Evolutionary conservation across 2,329 filamentous ascomycete genomes (phyloP), one percentile per base, ranked within the genome.

Genomic region (Fusarium sp.): DNA sequence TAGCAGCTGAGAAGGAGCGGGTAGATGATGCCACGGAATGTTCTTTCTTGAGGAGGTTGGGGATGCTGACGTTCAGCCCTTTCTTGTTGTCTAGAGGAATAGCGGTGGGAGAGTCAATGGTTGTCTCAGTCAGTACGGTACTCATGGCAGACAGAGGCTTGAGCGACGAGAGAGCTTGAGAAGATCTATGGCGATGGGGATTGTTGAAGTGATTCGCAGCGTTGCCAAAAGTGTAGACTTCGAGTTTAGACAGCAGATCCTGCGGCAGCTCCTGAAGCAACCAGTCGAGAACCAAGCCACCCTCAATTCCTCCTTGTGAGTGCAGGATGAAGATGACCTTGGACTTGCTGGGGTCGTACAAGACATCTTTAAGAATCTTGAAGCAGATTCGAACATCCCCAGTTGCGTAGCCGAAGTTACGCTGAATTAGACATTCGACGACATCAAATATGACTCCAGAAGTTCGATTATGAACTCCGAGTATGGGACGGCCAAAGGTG

Each of bases 131-230:
- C 25, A 83, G 78, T 10, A 82, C 68, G 0, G 82, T 81, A 12
- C 79, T 77, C 65, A 82, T 76, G 14, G 81, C 80, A 17, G 79
- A 79, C n/a, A 79, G 66, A 1, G 84, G 86, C 20, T 84, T 80
- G 4, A 77, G 76, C 3, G 75, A 68, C 2, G 79, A 69, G 2
- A 84, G 71, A 7, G 76, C 74, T 70, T 90, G 87, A 1, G 86
- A 87, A 2, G 82, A 76, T 12, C 84, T 76, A 67, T 88, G 87
- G 4, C 87, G 85, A 73, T 90, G 88, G 0, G 93, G 94, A 72
- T 95, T 94, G 81, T 95, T 95, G 85, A 95, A 95, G 80, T 95
- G 93, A 77, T 94, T 94, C 0, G 94, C 92, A 0, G 93, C 93
- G 66, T 90, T 93, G 32, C 93, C 94, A 80, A 96, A 96, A 0